Base-by-base conservation (phyloP, 78 protist species). In the Emiliania huxleyi region DNA sequence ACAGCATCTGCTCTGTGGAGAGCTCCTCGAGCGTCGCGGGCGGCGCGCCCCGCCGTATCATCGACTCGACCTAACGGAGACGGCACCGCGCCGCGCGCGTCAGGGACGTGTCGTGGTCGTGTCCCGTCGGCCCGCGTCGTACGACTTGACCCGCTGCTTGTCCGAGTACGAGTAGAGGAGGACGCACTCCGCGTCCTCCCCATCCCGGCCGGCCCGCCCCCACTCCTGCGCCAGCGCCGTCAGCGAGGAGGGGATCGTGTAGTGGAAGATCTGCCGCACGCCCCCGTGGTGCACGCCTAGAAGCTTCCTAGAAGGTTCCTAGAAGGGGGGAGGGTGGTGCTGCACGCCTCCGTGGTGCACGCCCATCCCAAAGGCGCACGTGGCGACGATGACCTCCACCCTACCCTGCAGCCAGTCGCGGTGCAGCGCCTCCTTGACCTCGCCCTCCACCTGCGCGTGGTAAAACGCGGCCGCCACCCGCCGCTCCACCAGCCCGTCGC, bases 281-380 rank as follows among this genome's bases (percentile, higher is more conserved):
- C 62, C 62, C 29, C 15, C 15, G 62, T 52, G 62, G 62, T 52
- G 62, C 62, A 52, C 62, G n/a, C n/a, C n/a, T n/a, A n/a, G n/a
- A n/a, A n/a, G n/a, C n/a, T n/a, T n/a, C n/a, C n/a, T n/a, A n/a
- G n/a, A n/a, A n/a, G n/a, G n/a, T n/a, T n/a, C n/a, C n/a, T n/a
- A n/a, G n/a, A n/a, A n/a, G n/a, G n/a, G n/a, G n/a, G n/a, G n/a
- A n/a, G n/a, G n/a, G n/a, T n/a, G n/a, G n/a, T n/a, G n/a, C n/a
- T n/a, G n/a, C n/a, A n/a, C n/a, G n/a, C n/a, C n/a, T n/a, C n/a
- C n/a, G n/a, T n/a, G n/a, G 95, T 98, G 96, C 90, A 98, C 98
- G 46, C 99, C 99, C 99, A 98, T 98, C 55, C 99, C 99, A 90
- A 99, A 99, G 2, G 99, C 99, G 55, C 98, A 95, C 37, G 99